phyloP scores from a whole-genome alignment of 2,329 filamentous ascomycete species.

The Lanzia echinophila region DNA sequence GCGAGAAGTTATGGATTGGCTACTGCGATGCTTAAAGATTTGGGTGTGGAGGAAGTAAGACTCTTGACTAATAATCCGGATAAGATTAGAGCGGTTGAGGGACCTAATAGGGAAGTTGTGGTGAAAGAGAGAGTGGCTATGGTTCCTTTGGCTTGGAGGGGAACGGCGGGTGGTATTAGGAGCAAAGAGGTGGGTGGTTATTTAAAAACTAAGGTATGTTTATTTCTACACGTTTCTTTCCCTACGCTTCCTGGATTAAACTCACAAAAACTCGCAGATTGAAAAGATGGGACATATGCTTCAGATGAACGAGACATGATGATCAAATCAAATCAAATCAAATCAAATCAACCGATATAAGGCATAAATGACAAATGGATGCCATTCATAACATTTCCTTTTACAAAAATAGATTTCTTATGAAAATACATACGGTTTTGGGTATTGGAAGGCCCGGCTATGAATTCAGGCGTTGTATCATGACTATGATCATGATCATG shows the following conservation, averaged over 20 bases:
- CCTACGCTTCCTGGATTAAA: background rate
- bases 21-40: constrained; percentile 84
- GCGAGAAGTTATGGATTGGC: constrained; percentile 93
- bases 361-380: no score
- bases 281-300: constrained; percentile 84
- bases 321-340: constrained; percentile 1
- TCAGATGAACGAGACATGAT: constrained; percentile 38
- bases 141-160: constrained; percentile 91
- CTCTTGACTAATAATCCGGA: constrained; percentile 96
- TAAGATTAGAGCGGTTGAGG: constrained; percentile 91
- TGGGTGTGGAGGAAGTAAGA: constrained; percentile 71
- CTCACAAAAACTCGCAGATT: constrained; percentile 50
- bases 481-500: no score
- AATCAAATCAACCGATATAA: no score
- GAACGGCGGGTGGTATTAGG: constrained; percentile 66
- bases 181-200: constrained; percentile 91
- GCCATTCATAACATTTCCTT: no score
- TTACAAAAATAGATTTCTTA: no score
- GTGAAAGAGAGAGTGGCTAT: constrained; percentile 90
- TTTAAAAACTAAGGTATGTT: constrained; percentile 80
- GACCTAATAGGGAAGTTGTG: constrained; percentile 77
- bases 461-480: no score
- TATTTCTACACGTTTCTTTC: background rate
- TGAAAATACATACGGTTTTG: no score
- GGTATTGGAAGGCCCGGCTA: no score